These are phyloP conservation scores for Microsporum audouinii DNA, from an alignment of 2,329 filamentous ascomycete genomes.

Conservation along the genomic window DNA sequence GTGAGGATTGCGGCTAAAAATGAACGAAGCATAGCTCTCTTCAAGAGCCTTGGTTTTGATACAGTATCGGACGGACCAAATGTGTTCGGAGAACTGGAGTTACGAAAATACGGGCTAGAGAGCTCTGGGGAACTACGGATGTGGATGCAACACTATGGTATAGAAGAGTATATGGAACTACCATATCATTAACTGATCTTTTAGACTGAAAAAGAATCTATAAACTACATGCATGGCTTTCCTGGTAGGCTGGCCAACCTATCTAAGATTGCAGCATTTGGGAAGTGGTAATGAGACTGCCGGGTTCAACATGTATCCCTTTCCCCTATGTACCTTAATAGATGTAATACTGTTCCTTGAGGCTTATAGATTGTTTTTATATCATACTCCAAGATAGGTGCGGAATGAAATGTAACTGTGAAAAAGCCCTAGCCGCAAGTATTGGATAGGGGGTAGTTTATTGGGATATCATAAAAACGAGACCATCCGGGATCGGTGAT, in stretches of 20 bases:
- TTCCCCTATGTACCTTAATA: too few relatives aligned
- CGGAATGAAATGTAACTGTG: not conserved
- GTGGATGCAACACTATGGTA: conserved; percentile 22
- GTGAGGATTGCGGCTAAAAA: conserved; percentile 54
- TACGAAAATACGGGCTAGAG: conserved; percentile 33
- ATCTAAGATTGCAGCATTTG: not conserved
- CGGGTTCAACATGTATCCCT: too few relatives aligned
- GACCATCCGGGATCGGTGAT: not conserved
- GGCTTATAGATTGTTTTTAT: not conserved
- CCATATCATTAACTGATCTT: not conserved
- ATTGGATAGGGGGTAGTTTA: not conserved
- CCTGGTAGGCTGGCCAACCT: not conserved
- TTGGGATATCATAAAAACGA: conserved; percentile 5
- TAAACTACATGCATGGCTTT: not conserved
- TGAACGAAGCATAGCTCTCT: conserved; percentile 45
- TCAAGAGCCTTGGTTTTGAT: conserved; percentile 49
- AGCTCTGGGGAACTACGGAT: conserved; percentile 18
- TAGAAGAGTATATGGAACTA: conserved; percentile 29
- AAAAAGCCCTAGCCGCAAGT: not conserved
- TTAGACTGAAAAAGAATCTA: not conserved
- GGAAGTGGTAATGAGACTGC: too few relatives aligned
- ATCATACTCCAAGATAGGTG: not conserved
- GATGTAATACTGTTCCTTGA: not conserved
- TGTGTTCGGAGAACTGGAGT: conserved; percentile 58
- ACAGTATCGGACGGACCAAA: conserved; percentile 42